Percentiles rank a stretch among this genome's conserved stretches.
Conservation (phyloP, 2,329 filamentous ascomycete species). For the Tolypocladium tropicale region DNA sequence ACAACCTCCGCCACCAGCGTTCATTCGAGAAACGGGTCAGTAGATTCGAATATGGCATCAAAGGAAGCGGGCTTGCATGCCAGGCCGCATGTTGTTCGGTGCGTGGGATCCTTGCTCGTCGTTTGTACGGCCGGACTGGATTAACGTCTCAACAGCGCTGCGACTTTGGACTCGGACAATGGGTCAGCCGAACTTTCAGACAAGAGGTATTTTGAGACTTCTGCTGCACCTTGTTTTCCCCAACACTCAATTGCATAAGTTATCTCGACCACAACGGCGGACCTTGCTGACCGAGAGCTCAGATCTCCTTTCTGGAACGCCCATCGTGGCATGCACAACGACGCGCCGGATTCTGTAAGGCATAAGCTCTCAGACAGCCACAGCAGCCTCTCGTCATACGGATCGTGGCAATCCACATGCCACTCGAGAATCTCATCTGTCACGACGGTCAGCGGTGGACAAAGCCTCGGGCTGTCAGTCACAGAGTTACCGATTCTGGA, state of each 20-base stretch:
- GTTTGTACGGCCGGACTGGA: background rate
- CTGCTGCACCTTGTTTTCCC: background rate
- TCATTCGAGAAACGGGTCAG: conserved; percentile 20
- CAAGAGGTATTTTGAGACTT: background rate
- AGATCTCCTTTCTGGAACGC: conserved; percentile 5
- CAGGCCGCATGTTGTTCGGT: conserved; percentile 1
- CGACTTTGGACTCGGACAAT: background rate
- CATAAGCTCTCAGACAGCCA: conserved; percentile 35
- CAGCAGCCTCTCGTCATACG: conserved; percentile 41
- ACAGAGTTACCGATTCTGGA: conserved; percentile 28
- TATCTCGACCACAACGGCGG: background rate
- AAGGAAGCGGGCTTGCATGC: background rate
- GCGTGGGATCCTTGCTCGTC: background rate
- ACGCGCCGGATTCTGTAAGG: conserved; percentile 4
- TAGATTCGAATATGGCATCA: conserved; percentile 14
- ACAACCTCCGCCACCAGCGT: conserved; percentile 6
- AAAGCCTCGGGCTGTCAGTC: conserved; percentile 20
- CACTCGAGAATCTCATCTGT: conserved; percentile 45
- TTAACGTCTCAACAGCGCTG: background rate
- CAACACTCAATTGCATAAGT: background rate
- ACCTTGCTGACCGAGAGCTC: background rate
- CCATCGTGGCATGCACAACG: background rate
- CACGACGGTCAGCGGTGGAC: conserved; percentile 36
- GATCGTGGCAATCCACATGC: conserved; percentile 33
- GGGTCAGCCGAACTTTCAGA: background rate